phyloP scores from a whole-genome alignment of 352 stramenopile genomes.

The Globisporangium nagaii region DNA sequence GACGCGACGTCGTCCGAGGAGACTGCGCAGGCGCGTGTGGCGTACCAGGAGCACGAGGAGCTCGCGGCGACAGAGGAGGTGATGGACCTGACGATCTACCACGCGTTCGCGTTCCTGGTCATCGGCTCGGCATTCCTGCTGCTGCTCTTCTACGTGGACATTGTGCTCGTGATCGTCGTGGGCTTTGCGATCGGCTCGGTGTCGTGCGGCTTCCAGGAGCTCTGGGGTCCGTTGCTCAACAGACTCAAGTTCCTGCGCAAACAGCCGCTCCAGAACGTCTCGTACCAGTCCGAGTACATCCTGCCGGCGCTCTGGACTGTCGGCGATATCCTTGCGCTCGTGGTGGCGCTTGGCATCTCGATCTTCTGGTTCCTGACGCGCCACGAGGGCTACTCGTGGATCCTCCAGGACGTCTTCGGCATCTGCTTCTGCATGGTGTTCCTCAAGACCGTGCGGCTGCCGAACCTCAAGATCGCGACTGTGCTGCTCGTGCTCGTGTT shows the following conservation, averaged over 20 bases:
- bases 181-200: constrained; percentile 58
- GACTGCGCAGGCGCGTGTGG: constrained; percentile 36
- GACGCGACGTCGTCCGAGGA: constrained; percentile 50
- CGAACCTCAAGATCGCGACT: constrained; percentile 89
- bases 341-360: constrained; percentile 40
- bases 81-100: constrained; percentile 85
- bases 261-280: constrained; percentile 33
- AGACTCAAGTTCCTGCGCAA: constrained; percentile 26
- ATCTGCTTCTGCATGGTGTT: constrained; percentile 93
- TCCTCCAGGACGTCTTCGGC: constrained; percentile 92
- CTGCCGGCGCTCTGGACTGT: constrained; percentile 69
- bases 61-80: constrained; percentile 42
- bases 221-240: constrained; percentile 59
- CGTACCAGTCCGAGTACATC: constrained; percentile 34
- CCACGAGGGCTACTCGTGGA: constrained; percentile 80
- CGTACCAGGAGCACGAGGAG: constrained; percentile 56
- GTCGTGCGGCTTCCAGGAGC: constrained; percentile 41
- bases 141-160: constrained; percentile 87
- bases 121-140: constrained; percentile 88
- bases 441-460: constrained; percentile 87
- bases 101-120: constrained; percentile 89
- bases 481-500: constrained; percentile 92
- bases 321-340: constrained; percentile 81
- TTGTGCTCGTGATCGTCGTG: constrained; percentile 75
- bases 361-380: constrained; percentile 74